phyloP scores from a whole-genome alignment of 805 yeast species.

The Candida sakaeoensis region DNA sequence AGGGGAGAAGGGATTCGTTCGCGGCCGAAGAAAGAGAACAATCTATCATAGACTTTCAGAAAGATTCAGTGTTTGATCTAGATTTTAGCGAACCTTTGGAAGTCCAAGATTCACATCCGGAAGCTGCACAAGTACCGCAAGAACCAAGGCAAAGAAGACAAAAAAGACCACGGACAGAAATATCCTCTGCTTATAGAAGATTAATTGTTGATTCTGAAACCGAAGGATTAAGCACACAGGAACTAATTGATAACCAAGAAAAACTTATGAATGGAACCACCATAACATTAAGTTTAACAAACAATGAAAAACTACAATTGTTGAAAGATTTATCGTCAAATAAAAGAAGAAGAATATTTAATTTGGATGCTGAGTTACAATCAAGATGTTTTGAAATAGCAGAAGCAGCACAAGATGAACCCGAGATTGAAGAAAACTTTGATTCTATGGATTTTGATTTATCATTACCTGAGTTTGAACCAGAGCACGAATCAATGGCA shows the following conservation, averaged over 20 bases:
- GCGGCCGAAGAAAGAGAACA: conserved; percentile 21
- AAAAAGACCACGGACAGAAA: conserved; percentile 29
- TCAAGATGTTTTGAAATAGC: conserved; percentile 26
- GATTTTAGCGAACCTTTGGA: conserved; percentile 44
- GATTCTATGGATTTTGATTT: conserved; percentile 18
- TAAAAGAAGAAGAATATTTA: conserved; percentile 29
- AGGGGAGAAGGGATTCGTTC: conserved; percentile 38
- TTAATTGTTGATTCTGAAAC: conserved; percentile 43
- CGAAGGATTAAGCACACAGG: conserved; percentile 38
- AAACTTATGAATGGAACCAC: conserved; percentile 17
- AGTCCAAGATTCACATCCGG: conserved; percentile 16
- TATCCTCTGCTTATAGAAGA: conserved; percentile 46
- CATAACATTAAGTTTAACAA: conserved; percentile 25
- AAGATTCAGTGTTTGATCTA: conserved; percentile 21
- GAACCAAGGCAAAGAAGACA: conserved; percentile 23
- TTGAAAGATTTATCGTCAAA: conserved; percentile 29
- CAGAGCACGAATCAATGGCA: conserved; percentile 13
- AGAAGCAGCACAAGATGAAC: conserved; percentile 16
- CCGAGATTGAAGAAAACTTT: conserved; percentile 12
- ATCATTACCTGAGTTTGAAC: conserved; percentile 20
- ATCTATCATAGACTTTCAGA: conserved; percentile 14
- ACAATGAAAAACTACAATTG: conserved; percentile 29
- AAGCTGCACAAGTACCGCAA: conserved; percentile 8
- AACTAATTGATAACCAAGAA: conserved; percentile 28
- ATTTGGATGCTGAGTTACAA: conserved; percentile 28